Percentiles rank a stretch among this genome's conserved stretches.
Conservation (phyloP, 768 basidiomycete species). For the Pisolithus sp. region DNA sequence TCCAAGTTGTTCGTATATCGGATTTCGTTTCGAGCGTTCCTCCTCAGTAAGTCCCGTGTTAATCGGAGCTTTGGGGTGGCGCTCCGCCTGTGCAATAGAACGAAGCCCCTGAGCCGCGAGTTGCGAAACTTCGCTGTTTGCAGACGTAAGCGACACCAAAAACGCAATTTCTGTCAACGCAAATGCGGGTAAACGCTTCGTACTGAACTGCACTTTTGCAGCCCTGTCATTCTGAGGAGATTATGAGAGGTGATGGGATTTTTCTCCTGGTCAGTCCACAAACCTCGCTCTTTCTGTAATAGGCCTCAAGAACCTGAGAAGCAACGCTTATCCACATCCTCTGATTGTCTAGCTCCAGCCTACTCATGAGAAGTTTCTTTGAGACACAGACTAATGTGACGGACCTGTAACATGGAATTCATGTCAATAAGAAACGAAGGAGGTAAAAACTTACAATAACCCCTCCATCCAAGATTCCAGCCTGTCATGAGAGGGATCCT, state of each 20-base stretch:
- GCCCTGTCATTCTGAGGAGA: slow-evolving; percentile 35
- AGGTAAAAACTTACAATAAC: slow-evolving; percentile 35
- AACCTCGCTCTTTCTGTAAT: slow-evolving; percentile 44
- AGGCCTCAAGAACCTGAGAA: slow-evolving; percentile 54
- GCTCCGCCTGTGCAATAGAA: slow-evolving; percentile 60
- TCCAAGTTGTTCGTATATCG: slow-evolving; percentile 73
- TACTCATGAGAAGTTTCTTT: slow-evolving; percentile 51
- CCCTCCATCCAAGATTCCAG: slow-evolving; percentile 41
- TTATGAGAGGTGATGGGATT: slow-evolving; percentile 3
- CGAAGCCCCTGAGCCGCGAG: slow-evolving; percentile 66
- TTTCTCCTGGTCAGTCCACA: slow-evolving; percentile 6
- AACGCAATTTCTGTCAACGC: slow-evolving; percentile 67
- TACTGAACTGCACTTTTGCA: slow-evolving; percentile 43
- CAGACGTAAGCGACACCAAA: slow-evolving; percentile 64
- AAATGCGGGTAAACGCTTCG: slow-evolving; percentile 55
- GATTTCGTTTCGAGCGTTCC: slow-evolving; percentile 60
- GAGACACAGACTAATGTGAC: slow-evolving; percentile 38
- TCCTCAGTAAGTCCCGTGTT: slow-evolving; percentile 49
- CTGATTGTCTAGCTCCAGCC: slow-evolving; percentile 56
- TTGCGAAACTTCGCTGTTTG: slow-evolving; percentile 58
- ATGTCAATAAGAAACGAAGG: background rate
- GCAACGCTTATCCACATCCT: slow-evolving; percentile 64
- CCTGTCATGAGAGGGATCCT: slow-evolving; percentile 31
- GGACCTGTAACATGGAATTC: slow-evolving; percentile 10
- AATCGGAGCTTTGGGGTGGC: slow-evolving; percentile 50